Evolutionary conservation across 1,284 basidiomycete genomes (phyloP).

Genomic region (Inonotus obliquus): DNA sequence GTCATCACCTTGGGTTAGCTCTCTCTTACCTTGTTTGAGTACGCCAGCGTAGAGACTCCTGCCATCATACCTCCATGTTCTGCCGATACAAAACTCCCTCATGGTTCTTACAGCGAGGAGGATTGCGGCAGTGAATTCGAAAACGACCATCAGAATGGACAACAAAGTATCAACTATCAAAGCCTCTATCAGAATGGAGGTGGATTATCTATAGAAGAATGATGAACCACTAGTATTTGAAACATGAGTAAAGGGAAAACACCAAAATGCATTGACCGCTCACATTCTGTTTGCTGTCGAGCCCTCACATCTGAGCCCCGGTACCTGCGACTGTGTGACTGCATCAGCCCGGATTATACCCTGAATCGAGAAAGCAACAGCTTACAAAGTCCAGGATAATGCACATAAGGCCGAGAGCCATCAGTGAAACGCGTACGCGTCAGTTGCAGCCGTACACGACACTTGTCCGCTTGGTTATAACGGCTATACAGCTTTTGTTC

Average conservation of each 20-base stretch:
- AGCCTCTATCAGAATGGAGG: not conserved
- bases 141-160: slow-evolving; percentile 28
- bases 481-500: slow-evolving; percentile 21
- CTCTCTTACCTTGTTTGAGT: slow-evolving; percentile 28
- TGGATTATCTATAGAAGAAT: not conserved
- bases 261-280: not conserved
- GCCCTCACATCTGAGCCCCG: slow-evolving; percentile 21
- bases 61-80: slow-evolving; percentile 21
- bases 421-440: slow-evolving; percentile 25
- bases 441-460: slow-evolving; percentile 29
- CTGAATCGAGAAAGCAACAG: not conserved
- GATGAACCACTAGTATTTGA: not conserved
- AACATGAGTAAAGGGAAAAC: not conserved
- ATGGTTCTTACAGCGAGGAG: slow-evolving; percentile 29
- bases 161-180: slow-evolving; percentile 27
- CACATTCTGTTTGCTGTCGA: slow-evolving; percentile 21
- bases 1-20: not conserved
- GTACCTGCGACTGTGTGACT: slow-evolving; percentile 20
- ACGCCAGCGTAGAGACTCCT: slow-evolving; percentile 27
- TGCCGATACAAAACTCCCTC: slow-evolving; percentile 24
- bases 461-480: slow-evolving; percentile 30
- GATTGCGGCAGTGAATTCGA: slow-evolving; percentile 26
- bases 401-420: slow-evolving; percentile 25
- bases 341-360: slow-evolving; percentile 12
- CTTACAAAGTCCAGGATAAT: slow-evolving; percentile 31